phyloP scores from a whole-genome alignment of 2,329 filamentous ascomycete genomes.

The Aspergillus fischeri region DNA sequence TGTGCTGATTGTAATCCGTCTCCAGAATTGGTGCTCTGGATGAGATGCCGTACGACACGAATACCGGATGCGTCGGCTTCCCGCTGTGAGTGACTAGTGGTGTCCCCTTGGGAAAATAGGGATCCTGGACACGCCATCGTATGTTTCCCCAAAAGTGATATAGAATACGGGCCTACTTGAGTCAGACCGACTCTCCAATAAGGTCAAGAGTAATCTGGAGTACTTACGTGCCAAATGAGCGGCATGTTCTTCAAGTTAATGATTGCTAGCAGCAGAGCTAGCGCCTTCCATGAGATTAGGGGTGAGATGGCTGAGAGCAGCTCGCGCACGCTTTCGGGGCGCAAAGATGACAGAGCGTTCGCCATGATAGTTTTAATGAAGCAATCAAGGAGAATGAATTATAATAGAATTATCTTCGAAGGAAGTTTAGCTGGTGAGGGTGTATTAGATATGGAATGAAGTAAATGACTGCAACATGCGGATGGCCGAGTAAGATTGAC shows the following conservation, averaged over 20 bases:
- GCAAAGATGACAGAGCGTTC: constrained; percentile 8
- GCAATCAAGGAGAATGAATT: not conserved
- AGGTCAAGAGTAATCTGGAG: not conserved
- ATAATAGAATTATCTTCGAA: not conserved
- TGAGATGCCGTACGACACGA: constrained; percentile 64
- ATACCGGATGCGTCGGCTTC: constrained; percentile 57
- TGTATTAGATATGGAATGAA: not conserved
- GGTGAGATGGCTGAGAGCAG: constrained; percentile 17
- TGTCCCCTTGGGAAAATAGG: constrained; percentile 40
- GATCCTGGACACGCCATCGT: constrained; percentile 46
- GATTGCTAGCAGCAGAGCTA: constrained; percentile 35
- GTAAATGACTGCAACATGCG: not conserved
- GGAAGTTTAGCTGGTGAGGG: not conserved
- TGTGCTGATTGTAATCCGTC: constrained; percentile 83
- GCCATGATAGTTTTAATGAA: constrained; percentile 6
- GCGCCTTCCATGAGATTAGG: constrained; percentile 30
- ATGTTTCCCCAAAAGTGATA: constrained; percentile 55
- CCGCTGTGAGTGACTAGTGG: constrained; percentile 30
- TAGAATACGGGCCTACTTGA: constrained; percentile 54
- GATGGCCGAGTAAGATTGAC: not conserved
- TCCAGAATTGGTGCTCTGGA: constrained; percentile 68
- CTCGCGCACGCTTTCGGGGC: constrained; percentile 21
- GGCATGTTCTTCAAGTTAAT: constrained; percentile 38
- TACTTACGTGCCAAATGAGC: constrained; percentile 39
- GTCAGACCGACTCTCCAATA: not conserved